Evolutionary conservation across 225 moss, liverwort and hornwort genomes (phyloP).

Genomic region (Bryum argenteum): DNA sequence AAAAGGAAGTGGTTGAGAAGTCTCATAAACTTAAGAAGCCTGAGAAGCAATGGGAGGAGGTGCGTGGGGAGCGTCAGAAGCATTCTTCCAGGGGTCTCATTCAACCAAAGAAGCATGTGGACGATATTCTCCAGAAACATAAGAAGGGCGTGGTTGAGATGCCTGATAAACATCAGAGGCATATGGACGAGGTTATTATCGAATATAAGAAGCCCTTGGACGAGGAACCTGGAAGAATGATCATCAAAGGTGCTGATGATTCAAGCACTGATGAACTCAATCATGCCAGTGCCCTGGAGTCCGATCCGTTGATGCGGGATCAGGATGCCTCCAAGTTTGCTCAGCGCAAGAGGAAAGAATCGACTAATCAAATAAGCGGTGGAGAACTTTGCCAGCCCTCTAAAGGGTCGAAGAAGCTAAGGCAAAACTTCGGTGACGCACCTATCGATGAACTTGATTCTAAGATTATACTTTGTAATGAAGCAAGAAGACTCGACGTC

Average conservation of each 20-base stretch:
- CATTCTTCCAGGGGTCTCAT: slow-evolving; percentile 5
- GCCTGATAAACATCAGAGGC: slow-evolving; percentile 14
- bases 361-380: slow-evolving; percentile 16
- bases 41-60: neutral
- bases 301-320: slow-evolving; percentile 18
- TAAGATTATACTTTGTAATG: slow-evolving; percentile 7
- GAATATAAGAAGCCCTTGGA: slow-evolving; percentile 21
- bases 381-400: slow-evolving; percentile 16
- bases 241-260: slow-evolving; percentile 13
- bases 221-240: slow-evolving; percentile 20
- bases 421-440: slow-evolving; percentile 19
- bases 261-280: slow-evolving; percentile 15
- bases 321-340: slow-evolving; percentile 18
- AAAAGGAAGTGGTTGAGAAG: slow-evolving; percentile 15
- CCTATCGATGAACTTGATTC: slow-evolving; percentile 2
- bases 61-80: slow-evolving; percentile 7
- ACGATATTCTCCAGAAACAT: slow-evolving; percentile 9
- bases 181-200: slow-evolving; percentile 22
- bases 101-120: slow-evolving; percentile 22
- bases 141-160: slow-evolving; percentile 14
- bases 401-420: slow-evolving; percentile 33
- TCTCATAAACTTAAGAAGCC: slow-evolving; percentile 10
- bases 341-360: slow-evolving; percentile 42
- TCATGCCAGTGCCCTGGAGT: slow-evolving; percentile 15
- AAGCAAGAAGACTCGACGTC: slow-evolving; percentile 21